Conservation (phyloP, 805 yeast species). For the Zygosaccharomyces bailii region DNA sequence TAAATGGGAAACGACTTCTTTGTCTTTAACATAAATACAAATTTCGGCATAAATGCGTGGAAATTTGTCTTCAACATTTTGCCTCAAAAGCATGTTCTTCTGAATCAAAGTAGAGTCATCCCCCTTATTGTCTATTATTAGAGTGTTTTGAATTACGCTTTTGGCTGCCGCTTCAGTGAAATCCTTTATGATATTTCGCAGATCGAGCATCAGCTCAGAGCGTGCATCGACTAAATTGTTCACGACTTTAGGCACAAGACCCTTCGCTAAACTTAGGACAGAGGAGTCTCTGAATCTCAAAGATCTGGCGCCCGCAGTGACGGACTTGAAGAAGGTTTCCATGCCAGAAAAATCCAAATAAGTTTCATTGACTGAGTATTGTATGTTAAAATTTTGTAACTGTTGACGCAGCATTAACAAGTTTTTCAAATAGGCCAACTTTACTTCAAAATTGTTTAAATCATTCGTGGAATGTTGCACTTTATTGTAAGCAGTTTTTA, state of each 20-base stretch:
- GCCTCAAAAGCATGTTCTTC: conserved; percentile 42
- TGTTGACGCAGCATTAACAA: conserved; percentile 67
- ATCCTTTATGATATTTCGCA: conserved; percentile 65
- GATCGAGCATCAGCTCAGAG: conserved; percentile 66
- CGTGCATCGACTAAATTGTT: conserved; percentile 79
- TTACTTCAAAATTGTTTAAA: conserved; percentile 45
- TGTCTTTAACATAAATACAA: conserved; percentile 53
- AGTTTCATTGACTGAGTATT: conserved; percentile 65
- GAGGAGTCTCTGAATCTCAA: conserved; percentile 15
- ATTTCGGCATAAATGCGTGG: conserved; percentile 56
- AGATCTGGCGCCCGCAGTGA: conserved; percentile 27
- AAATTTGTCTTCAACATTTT: conserved; percentile 49
- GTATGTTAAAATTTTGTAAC: conserved; percentile 74
- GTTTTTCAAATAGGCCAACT: conserved; percentile 67
- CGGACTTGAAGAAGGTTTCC: conserved; percentile 45
- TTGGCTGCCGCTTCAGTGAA: conserved; percentile 58
- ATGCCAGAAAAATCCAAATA: conserved; percentile 81
- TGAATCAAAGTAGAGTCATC: conserved; percentile 24
- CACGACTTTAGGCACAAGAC: conserved; percentile 73
- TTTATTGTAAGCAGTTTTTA: conserved; percentile 51
- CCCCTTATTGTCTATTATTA: conserved; percentile 27
- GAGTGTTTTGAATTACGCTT: conserved; percentile 48
- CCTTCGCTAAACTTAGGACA: conserved; percentile 52
- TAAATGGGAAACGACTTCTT: conserved; percentile 46
- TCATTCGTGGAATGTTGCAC: conserved; percentile 46